phyloP scores from a whole-genome alignment of 768 basidiomycete species.

The Boletus reticuloceps region DNA sequence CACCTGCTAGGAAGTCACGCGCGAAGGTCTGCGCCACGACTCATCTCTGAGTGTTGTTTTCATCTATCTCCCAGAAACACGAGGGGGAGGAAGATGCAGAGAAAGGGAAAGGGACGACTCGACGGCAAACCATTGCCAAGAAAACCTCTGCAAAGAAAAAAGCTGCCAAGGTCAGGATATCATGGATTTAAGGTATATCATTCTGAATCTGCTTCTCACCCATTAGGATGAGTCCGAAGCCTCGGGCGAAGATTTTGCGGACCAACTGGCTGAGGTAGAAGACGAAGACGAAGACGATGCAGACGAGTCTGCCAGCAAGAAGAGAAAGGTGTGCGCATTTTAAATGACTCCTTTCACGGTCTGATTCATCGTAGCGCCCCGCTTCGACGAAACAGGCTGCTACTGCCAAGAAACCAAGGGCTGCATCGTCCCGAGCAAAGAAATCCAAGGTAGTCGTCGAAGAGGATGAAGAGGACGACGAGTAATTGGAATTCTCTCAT shows the following conservation, averaged over 20 bases:
- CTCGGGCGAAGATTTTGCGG: slow-evolving; percentile 47
- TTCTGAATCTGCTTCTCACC: background rate
- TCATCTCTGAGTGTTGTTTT: slow-evolving; percentile 8
- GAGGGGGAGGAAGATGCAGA: slow-evolving; percentile 33
- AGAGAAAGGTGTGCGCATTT: slow-evolving; percentile 58
- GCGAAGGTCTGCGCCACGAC: slow-evolving; percentile 32
- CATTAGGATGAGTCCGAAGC: slow-evolving; percentile 35
- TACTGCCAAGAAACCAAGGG: slow-evolving; percentile 37
- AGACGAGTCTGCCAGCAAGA: slow-evolving; percentile 46
- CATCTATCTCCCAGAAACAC: slow-evolving; percentile 26
- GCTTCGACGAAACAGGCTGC: slow-evolving; percentile 44
- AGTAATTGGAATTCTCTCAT: slow-evolving; percentile 14
- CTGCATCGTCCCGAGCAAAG: slow-evolving; percentile 29
- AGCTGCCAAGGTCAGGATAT: slow-evolving; percentile 34
- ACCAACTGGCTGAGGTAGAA: slow-evolving; percentile 43
- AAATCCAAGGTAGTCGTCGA: slow-evolving; percentile 48
- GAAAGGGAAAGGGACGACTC: slow-evolving; percentile 50
- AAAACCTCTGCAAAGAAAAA: slow-evolving; percentile 49
- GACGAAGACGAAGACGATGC: slow-evolving; percentile 46
- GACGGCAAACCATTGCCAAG: slow-evolving; percentile 44
- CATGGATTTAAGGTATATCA: background rate
- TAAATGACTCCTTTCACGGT: background rate
- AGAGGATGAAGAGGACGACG: slow-evolving; percentile 38
- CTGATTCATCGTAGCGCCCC: slow-evolving; percentile 35
- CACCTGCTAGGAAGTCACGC: slow-evolving; percentile 34